Conservation (phyloP, 148 eudicot genomes). For the Salicornia ramosissima region DNA sequence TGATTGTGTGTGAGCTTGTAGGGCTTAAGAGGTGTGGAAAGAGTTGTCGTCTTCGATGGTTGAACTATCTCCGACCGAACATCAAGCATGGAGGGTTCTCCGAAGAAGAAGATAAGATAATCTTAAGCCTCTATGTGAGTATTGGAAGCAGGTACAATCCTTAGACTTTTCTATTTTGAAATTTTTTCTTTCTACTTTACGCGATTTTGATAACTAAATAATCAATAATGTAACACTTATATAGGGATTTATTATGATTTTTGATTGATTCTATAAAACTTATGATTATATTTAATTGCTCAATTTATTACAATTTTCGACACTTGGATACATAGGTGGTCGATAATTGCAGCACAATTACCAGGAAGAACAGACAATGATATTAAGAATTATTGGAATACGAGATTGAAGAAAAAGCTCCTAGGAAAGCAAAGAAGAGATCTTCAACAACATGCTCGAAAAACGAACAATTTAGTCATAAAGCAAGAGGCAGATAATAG, state of each 20-base stretch:
- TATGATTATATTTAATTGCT: background rate
- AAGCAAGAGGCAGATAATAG: conserved; percentile 17
- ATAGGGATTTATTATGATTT: too few relatives aligned
- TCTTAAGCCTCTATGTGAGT: conserved; percentile 78
- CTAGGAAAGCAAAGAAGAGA: conserved; percentile 74
- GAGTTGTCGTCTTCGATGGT: conserved; percentile 86
- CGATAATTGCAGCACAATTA: conserved; percentile 86
- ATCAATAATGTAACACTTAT: background rate
- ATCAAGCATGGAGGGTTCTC: conserved; percentile 88
- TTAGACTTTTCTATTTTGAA: background rate
- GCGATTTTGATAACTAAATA: background rate
- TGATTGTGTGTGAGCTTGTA: conserved; percentile 17
- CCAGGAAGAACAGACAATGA: conserved; percentile 97
- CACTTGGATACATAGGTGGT: conserved; percentile 53
- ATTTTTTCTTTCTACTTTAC: background rate
- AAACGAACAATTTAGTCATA: conserved; percentile 18
- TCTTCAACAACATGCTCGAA: conserved; percentile 33
- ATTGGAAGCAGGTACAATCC: conserved; percentile 77
- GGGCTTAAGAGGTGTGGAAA: conserved; percentile 90
- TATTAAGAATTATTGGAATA: conserved; percentile 94
- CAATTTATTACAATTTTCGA: too few relatives aligned
- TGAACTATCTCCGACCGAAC: conserved; percentile 84
- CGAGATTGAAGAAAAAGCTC: conserved; percentile 84
- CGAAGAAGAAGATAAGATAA: conserved; percentile 79
- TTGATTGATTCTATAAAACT: background rate